A percentile compares a stretch with the other conserved stretches of the same genome.
These are phyloP conservation scores for Theileria orientalis DNA, from an alignment of 169 alveolate species.

Conservation along the genomic window DNA sequence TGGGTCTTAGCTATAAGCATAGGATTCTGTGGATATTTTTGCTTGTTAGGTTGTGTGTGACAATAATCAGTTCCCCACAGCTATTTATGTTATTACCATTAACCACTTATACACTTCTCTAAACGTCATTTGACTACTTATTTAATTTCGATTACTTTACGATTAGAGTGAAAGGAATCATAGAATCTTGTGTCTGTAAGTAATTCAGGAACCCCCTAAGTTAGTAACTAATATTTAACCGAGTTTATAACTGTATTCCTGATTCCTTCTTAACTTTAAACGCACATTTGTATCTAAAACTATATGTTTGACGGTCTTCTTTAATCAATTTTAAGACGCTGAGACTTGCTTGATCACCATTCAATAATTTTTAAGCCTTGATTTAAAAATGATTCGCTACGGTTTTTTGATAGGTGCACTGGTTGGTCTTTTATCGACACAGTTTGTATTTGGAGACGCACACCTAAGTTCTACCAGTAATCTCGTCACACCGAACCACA, in stretches of 20 bases:
- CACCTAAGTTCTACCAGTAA: too few relatives aligned
- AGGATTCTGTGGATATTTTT: not conserved
- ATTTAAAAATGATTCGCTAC: too few relatives aligned
- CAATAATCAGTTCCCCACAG: slow-evolving; percentile 5
- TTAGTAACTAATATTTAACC: not conserved
- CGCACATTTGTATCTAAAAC: not conserved
- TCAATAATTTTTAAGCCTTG: too few relatives aligned
- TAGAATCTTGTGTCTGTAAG: slow-evolving; percentile 1
- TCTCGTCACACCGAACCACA: too few relatives aligned
- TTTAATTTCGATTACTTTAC: not conserved
- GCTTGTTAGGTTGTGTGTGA: not conserved
- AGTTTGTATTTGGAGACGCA: too few relatives aligned
- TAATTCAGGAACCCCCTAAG: not conserved
- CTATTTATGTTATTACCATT: not conserved
- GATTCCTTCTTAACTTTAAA: not conserved
- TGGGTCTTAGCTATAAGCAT: not conserved
- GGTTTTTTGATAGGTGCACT: too few relatives aligned
- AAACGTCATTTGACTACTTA: not conserved
- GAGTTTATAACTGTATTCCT: not conserved
- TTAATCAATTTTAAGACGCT: too few relatives aligned
- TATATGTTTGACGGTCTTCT: not conserved
- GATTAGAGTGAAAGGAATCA: not conserved
- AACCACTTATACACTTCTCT: not conserved
- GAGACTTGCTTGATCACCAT: too few relatives aligned
- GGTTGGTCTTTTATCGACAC: too few relatives aligned